Evolutionary conservation across 1,139 yeast genomes (phyloP).

Genomic region (Geotrichum bryndzae): DNA sequence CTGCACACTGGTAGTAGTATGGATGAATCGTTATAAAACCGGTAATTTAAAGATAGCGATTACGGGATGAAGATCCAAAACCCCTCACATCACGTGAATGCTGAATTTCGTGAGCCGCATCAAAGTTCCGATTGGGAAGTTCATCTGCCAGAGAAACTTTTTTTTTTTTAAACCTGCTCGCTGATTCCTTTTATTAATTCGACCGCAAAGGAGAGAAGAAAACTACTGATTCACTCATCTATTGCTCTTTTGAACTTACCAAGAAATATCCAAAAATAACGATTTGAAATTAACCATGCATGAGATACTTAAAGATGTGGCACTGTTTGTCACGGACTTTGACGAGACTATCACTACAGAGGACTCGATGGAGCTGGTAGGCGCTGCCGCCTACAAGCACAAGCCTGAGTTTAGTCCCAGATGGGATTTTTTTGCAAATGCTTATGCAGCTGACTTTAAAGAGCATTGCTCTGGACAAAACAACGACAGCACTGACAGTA

Average conservation of each 20-base stretch:
- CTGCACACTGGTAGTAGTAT: background rate
- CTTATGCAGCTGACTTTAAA: conserved; percentile 42
- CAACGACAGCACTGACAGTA: background rate
- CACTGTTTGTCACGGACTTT: conserved; percentile 50
- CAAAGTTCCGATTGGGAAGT: background rate
- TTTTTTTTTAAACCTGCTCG: background rate
- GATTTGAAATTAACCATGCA: background rate
- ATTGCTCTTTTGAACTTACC: background rate
- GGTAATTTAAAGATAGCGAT: background rate
- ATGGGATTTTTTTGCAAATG: conserved; percentile 44
- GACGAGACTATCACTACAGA: conserved; percentile 60
- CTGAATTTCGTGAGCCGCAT: background rate
- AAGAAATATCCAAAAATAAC: background rate
- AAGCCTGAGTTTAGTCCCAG: conserved; percentile 39
- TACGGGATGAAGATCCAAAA: background rate
- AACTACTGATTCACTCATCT: background rate
- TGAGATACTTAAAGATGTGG: conserved; percentile 15
- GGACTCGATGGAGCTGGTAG: conserved; percentile 53
- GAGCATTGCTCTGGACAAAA: conserved; percentile 19
- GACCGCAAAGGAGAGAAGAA: background rate
- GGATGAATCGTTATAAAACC: background rate
- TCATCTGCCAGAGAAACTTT: background rate
- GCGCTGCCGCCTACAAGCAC: conserved; percentile 44
- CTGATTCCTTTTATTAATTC: background rate
- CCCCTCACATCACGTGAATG: background rate